Conservation (phyloP, 202 grass and related monocot genomes). For the Brachypodium distachyon region DNA sequence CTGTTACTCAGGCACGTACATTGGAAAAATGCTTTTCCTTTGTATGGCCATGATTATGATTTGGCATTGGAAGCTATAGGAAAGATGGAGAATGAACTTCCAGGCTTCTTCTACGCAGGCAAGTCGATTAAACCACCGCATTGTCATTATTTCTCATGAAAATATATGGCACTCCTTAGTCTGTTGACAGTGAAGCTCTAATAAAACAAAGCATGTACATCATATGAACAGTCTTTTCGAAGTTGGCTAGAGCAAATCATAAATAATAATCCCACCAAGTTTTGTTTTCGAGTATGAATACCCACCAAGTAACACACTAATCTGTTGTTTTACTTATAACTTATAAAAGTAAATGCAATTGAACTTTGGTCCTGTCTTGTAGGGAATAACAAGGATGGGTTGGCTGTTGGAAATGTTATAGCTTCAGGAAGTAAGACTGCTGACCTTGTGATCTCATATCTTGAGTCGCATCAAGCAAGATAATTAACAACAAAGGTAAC, state of each 20-base stretch:
- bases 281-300: too few species aligned
- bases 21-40: slow-evolving; percentile 96
- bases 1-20: slow-evolving; percentile 61
- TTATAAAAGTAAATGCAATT: not conserved
- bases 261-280: not conserved
- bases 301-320: not conserved
- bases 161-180: not conserved
- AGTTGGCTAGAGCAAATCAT: not conserved
- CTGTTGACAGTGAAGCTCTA: not conserved
- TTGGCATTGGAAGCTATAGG: slow-evolving; percentile 77
- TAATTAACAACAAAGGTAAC: slow-evolving; percentile 20
- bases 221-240: not conserved
- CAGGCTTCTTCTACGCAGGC: slow-evolving; percentile 97
- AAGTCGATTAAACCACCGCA: slow-evolving; percentile 27
- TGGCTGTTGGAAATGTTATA: slow-evolving; percentile 87
- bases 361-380: slow-evolving; percentile 16
- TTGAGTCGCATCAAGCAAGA: slow-evolving; percentile 31
- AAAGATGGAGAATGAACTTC: slow-evolving; percentile 92
- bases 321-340: not conserved
- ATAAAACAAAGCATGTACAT: not conserved
- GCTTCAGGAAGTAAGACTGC: slow-evolving; percentile 81
- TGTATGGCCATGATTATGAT: slow-evolving; percentile 77
- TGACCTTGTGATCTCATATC: slow-evolving; percentile 65
- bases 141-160: not conserved
- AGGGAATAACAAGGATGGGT: slow-evolving; percentile 95